These are phyloP conservation scores for Dothideomycetes sp. DNA, from an alignment of 2,329 filamentous ascomycete genomes.

Conservation along the genomic window DNA sequence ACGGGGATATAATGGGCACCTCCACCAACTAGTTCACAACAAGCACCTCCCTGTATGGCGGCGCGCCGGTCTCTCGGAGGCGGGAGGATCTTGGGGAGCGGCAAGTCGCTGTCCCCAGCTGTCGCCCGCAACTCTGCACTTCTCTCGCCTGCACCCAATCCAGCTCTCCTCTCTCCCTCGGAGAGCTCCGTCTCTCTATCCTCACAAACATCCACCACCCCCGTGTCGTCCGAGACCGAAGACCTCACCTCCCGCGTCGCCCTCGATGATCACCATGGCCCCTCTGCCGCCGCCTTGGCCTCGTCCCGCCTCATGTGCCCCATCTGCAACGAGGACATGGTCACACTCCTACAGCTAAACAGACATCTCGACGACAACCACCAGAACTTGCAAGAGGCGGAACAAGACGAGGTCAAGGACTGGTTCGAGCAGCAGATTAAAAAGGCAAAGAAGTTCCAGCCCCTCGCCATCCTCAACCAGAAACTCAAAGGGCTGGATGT, in stretches of 20 bases:
- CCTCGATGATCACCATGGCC: slow-evolving; percentile 47
- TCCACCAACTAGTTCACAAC: no score
- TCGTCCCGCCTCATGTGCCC: slow-evolving; percentile 72
- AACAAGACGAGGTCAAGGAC: slow-evolving; percentile 89
- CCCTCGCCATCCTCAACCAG: slow-evolving; percentile 81
- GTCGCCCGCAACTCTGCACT: slow-evolving; percentile 22
- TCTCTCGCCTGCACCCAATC: not conserved
- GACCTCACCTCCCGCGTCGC: slow-evolving; percentile 76
- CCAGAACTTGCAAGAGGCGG: slow-evolving; percentile 75
- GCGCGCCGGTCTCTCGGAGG: slow-evolving; percentile 73
- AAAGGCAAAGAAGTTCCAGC: slow-evolving; percentile 88
- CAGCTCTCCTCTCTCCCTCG: slow-evolving; percentile 48
- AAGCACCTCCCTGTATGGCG: no score
- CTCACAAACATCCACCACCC: slow-evolving; percentile 63
- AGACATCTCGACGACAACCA: slow-evolving; percentile 81
- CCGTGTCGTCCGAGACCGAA: slow-evolving; percentile 59
- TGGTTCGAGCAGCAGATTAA: slow-evolving; percentile 94
- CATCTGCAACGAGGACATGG: slow-evolving; percentile 99
- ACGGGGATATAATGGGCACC: no score
- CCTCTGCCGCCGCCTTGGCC: slow-evolving; percentile 44
- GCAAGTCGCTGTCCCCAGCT: slow-evolving; percentile 65
- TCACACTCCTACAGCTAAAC: slow-evolving; percentile 26
- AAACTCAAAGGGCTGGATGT: slow-evolving; percentile 87
- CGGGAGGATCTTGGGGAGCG: slow-evolving; percentile 81
- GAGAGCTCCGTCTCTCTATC: slow-evolving; percentile 67